phyloP scores from a whole-genome alignment of 371 early-diverging fungal species.

The Thermomucor indicae-seudaticae region DNA sequence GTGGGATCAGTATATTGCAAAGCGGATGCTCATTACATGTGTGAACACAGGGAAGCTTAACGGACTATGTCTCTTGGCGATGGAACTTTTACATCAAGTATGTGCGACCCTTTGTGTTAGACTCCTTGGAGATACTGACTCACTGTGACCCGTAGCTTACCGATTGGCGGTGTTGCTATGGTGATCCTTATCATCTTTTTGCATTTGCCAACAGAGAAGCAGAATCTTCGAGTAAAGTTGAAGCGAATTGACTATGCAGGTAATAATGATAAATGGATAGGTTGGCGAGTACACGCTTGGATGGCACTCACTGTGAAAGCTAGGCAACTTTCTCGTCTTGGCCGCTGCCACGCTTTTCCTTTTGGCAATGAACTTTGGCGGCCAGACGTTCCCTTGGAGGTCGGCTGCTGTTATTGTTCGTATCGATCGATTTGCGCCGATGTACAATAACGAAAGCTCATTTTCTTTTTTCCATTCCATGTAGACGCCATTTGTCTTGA shows the following conservation, averaged over 20 bases:
- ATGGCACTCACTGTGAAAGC: no score
- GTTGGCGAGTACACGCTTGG: no score
- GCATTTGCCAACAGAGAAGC: slow-evolving; percentile 20
- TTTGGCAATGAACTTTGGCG: slow-evolving; percentile 41
- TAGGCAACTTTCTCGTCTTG: slow-evolving; percentile 29
- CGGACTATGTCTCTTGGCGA: slow-evolving; percentile 37
- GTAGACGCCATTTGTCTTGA: slow-evolving; percentile 47
- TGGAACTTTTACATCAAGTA: slow-evolving; percentile 49
- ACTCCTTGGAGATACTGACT: not conserved
- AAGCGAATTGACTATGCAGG: slow-evolving; percentile 33
- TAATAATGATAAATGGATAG: slow-evolving; percentile 14
- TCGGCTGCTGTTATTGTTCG: slow-evolving; percentile 55
- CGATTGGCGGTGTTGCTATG: slow-evolving; percentile 37
- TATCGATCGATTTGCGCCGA: no score
- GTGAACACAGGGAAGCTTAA: slow-evolving; percentile 24
- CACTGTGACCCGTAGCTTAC: slow-evolving; percentile 35
- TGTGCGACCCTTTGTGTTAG: not conserved
- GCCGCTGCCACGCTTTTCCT: slow-evolving; percentile 33
- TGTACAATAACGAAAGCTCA: no score
- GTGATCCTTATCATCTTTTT: slow-evolving; percentile 24
- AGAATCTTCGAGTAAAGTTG: slow-evolving; percentile 26
- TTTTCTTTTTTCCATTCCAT: no score
- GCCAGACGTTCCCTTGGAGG: slow-evolving; percentile 50
- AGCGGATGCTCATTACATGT: not conserved
- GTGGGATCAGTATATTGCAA: not conserved